Base-by-base conservation (phyloP, 2,329 filamentous ascomycete species). In the Podosphaera xanthii region DNA sequence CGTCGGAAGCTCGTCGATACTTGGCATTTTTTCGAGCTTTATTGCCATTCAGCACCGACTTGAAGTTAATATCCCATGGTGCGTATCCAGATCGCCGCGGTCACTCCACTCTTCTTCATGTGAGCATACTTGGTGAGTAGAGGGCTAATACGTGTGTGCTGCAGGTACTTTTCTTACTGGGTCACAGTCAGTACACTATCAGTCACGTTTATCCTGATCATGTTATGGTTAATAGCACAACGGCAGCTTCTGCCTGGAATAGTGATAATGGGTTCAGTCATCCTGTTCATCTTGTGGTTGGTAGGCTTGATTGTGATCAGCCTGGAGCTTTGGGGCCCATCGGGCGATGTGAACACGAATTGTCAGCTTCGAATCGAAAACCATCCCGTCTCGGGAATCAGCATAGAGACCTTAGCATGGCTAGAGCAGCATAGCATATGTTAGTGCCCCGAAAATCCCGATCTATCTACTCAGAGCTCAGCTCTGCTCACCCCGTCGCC, bases 81-180 rank as follows among this genome's bases (percentile, higher is more conserved):
- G 68, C 49, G 75, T 70, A 34, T 6, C 7, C 10, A 22, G 22
- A 22, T 22, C 22, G 22, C 22, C 22, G 22, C 22, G 22, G 22
- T 22, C 22, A 22, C 22, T 22, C 22, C 22, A 22, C 22, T 22
- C 22, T 22, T 22, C 22, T 22, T 22, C 22, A 22, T 22, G 22
- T 22, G 22, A 22, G 22, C 22, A 22, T 22, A 49, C 10, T 33
- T n/a, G 12, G n/a, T 36, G 55, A 58, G 55, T 8, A 30, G 55
- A 40, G 3, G n/a, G 3, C 36, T 46, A 40, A 30, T 46, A 6
- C n/a, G 30, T 14, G 33, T 30, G 34, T 14, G 9, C 12, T 35
- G 34, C 7, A 83, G 81, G 81, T 84, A 84, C 70, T 83, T 85
- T 63, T 73, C 81, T 7, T 85, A 84, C 73, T 80, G 75, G 69